A percentile compares a stretch with the other conserved stretches of the same genome.
Conservation (phyloP, 257 asterid species). For the Forsythia viridissima region DNA sequence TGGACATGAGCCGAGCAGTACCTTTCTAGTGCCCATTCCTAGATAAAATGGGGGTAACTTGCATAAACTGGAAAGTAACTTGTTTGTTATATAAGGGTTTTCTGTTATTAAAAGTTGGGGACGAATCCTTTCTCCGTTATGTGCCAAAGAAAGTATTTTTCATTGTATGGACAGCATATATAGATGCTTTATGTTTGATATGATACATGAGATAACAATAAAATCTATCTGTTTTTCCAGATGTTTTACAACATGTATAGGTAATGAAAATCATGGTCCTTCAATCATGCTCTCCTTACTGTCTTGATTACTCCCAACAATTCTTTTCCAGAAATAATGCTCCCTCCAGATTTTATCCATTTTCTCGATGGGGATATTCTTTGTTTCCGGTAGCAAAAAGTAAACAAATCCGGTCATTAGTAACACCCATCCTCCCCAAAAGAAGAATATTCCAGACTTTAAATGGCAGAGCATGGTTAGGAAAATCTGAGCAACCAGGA, state of each 20-base stretch:
- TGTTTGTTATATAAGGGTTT: too few species aligned
- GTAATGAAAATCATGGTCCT: not conserved
- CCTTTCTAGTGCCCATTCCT: too few species aligned
- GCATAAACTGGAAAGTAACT: too few species aligned
- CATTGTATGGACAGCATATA: not conserved
- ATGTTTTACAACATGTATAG: not conserved
- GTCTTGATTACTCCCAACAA: not conserved
- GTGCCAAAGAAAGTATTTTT: not conserved
- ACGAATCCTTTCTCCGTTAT: not conserved
- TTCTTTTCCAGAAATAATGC: constrained; percentile 17
- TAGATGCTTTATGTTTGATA: not conserved
- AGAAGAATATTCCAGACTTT: constrained; percentile 15
- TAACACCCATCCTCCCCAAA: constrained; percentile 12
- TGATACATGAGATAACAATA: too few species aligned
- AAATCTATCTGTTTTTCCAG: not conserved
- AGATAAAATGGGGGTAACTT: too few species aligned
- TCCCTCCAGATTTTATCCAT: constrained; percentile 16
- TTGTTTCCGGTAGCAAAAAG: constrained; percentile 9
- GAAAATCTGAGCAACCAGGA: constrained; percentile 10
- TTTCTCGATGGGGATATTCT: constrained; percentile 8
- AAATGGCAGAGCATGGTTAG: constrained; percentile 13
- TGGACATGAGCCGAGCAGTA: too few species aligned
- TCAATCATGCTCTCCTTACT: not conserved
- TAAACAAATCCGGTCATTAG: constrained; percentile 13
- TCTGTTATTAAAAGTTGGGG: too few species aligned